Evolutionary conservation across 129 eudicot genomes (phyloP), one percentile per base, ranked within the genome.

Genomic region (Arctium minus): DNA sequence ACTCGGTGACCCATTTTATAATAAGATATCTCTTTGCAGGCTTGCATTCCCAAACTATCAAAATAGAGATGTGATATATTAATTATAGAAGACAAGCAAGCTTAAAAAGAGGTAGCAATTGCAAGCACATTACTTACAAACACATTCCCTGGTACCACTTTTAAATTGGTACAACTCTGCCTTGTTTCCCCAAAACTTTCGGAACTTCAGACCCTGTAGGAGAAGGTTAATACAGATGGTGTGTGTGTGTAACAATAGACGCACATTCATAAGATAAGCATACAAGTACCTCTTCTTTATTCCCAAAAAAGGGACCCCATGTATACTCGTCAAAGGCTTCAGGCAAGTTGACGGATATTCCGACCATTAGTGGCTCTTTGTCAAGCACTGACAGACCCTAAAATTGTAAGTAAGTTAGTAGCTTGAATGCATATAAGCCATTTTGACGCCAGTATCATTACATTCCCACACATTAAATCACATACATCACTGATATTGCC

Each of bases 161-260:
- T 86, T 86, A 72, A 96, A 89, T 79, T 82, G 80, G 70, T 97
- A 86, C 71, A 85, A 77, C 37, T 90, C 91, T 37, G 99, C 88
- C 85, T 88, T 90, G 4, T 88, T 92, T 73, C 99, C 99, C 99
- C 99, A 96, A 85, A 96, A 96, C 71, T 88, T 93, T 64, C 90
- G 75, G 78, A 93, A 96, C 82, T 85, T 90, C 79, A 84, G 37
- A 83, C 87, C 95, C 99, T 96, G 56, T 4, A 9, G 42, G 9
- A 70, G 33, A 27, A 69, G 36, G 17, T 64, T 38, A 40, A 46
- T 48, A 74, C 48, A 44, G 29, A 72, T 29, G 80, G 77, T 75
- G 15, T 29, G 38, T 35, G 31, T 53, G 48, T 46, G 74, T 70
- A 37, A 70, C 37, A 81, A 2, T 42, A 73, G 70, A 39, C 15